Conservation (phyloP, 1,139 yeast genomes). For the Candida smagusa region DNA sequence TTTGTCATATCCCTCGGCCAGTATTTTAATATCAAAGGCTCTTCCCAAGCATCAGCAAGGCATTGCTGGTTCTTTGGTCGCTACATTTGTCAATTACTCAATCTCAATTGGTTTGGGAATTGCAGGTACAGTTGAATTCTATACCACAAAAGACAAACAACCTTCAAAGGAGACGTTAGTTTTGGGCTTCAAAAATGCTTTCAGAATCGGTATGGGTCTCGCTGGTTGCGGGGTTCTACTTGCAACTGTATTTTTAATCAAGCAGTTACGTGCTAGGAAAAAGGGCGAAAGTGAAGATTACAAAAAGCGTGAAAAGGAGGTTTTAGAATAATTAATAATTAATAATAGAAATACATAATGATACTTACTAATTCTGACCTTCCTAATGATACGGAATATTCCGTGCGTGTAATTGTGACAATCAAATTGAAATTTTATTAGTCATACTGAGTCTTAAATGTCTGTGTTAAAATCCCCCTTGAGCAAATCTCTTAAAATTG, state of each 20-base stretch:
- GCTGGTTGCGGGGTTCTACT: conserved; percentile 43
- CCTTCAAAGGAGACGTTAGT: conserved; percentile 21
- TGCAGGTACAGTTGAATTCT: conserved; percentile 59
- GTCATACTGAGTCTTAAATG: conserved; percentile 8
- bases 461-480: conserved; percentile 30
- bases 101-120: conserved; percentile 62
- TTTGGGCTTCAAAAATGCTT: conserved; percentile 42
- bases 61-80: conserved; percentile 60
- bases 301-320: not conserved
- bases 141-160: conserved; percentile 30
- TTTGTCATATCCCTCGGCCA: conserved; percentile 62
- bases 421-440: no score
- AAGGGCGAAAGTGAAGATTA: not conserved
- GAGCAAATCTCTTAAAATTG: conserved; percentile 50
- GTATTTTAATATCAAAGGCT: conserved; percentile 47
- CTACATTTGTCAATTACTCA: conserved; percentile 60
- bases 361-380: no score
- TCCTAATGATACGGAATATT: no score
- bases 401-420: no score
- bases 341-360: no score
- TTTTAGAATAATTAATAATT: no score
- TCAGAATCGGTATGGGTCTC: conserved; percentile 50
- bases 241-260: conserved; percentile 18
- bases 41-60: conserved; percentile 59
- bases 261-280: not conserved